Base-by-base conservation (phyloP, 495 filamentous ascomycete genomes). In the Podospora pseudocomata region DNA sequence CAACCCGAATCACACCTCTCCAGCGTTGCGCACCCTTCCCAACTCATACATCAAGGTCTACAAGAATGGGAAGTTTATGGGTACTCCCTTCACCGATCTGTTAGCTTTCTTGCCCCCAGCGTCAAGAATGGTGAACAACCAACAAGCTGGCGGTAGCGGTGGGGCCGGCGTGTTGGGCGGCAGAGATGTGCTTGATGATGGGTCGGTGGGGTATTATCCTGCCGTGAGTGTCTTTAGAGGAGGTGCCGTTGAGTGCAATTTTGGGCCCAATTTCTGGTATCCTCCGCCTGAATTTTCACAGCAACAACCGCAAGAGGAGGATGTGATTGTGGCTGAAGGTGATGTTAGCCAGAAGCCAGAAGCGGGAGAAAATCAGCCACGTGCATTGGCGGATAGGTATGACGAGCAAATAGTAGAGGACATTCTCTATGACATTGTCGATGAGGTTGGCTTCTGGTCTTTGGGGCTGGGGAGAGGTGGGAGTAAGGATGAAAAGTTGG, bases 361-460 rank as follows among this genome's bases (percentile, higher is more conserved):
- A 70, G 20, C 62, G 30, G 39, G 13, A 11, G 1, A 54, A 53
- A 2, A 74, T 71, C 81, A 83, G 39, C 80, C 91, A 1, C 39
- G 39, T 11, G 5, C 39, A 2, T 83, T 97, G 26, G 84, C 87
- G 5, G 93, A 96, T 66, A 85, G 95, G 13, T 98, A 92, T 78
- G 86, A 91, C 72, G 95, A 98, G 76, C 94, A 97, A 80, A 94
- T 98, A 70, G 94, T 90, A 3, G 96, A 99, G 79, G 96, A 98
- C 75, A 85, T 97, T 7, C 82, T 94, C 53, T 97, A 92, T 72
- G 94, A 97, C 77, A 84, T 98, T 49, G 84, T 97, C 18, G 96
- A 99, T 76, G 94, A 97, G 76, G 90, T 94, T 59, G 92, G 94
- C 74, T 89, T 91, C 75, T 88, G 90, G 80, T 82, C 59, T 26